Evolutionary conservation across 1,139 yeast species (phyloP).

Genomic region (Diutina catenulata): DNA sequence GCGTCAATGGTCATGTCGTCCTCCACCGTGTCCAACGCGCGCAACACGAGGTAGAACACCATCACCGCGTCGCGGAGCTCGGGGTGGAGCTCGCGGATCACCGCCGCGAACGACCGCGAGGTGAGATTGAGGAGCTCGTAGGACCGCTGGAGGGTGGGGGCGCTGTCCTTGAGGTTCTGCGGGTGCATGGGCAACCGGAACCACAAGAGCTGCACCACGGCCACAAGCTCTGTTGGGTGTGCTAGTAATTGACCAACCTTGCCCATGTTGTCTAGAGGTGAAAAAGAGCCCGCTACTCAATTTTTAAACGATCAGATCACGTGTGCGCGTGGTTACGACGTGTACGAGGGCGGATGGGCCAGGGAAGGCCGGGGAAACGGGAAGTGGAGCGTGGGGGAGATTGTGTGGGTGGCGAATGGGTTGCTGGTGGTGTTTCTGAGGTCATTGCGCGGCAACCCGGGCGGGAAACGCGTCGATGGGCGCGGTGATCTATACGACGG

Average conservation of each 20-base stretch:
- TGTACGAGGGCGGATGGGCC: no score
- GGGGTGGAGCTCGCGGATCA: conserved; percentile 83
- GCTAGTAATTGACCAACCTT: conserved; percentile 47
- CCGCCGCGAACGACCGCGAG: conserved; percentile 88
- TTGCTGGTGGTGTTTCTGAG: no score
- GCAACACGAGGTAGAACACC: conserved; percentile 72
- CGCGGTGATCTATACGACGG: no score
- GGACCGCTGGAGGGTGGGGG: conserved; percentile 48
- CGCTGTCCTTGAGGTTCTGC: conserved; percentile 27
- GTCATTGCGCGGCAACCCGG: no score
- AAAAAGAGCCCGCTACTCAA: neutral
- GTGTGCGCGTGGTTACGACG: no score
- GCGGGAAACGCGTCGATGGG: no score
- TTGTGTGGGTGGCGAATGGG: no score
- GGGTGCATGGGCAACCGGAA: conserved; percentile 50
- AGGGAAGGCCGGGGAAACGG: no score
- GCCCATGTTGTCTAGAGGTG: conserved; percentile 37
- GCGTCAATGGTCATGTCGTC: conserved; percentile 88
- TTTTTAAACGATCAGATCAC: no score
- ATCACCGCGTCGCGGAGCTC: conserved; percentile 72
- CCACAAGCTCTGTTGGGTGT: conserved; percentile 65
- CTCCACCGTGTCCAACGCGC: conserved; percentile 94
- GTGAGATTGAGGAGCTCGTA: conserved; percentile 57
- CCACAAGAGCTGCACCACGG: conserved; percentile 49
- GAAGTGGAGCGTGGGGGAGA: no score